A percentile compares a stretch with the other conserved stretches of the same genome.
phyloP scores from a whole-genome alignment of 441 rosid genomes.

The Populus hybrid region DNA sequence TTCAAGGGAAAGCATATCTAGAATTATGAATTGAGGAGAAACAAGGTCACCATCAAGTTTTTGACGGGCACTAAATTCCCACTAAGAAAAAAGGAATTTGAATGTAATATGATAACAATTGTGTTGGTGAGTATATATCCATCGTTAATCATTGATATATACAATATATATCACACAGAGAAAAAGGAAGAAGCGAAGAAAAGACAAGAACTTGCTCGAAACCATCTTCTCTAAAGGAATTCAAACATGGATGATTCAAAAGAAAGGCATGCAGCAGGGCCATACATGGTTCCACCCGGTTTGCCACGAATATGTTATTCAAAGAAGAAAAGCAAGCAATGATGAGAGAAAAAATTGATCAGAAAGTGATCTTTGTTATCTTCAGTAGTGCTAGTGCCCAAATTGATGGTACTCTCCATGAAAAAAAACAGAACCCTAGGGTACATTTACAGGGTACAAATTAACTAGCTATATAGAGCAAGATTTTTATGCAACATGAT shows the following conservation, averaged over 20 bases:
- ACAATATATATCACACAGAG: background rate
- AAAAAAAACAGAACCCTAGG: background rate
- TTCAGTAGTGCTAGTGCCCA: conserved; percentile 8
- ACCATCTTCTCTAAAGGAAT: background rate
- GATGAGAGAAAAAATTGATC: background rate
- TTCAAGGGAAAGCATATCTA: background rate
- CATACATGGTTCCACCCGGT: conserved; percentile 21
- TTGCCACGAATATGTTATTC: conserved; percentile 9
- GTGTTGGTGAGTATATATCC: conserved; percentile 12
- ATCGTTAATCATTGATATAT: conserved; percentile 25
- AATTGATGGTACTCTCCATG: conserved; percentile 5
- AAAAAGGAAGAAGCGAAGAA: background rate
- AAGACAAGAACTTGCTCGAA: conserved; percentile 41
- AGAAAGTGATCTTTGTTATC: conserved; percentile 21
- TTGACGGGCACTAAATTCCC: conserved; percentile 28
- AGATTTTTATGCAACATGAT: background rate
- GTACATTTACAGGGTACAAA: background rate
- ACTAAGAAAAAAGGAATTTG: conserved; percentile 12
- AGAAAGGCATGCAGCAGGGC: conserved; percentile 7
- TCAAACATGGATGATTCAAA: conserved; percentile 18
- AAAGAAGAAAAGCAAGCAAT: conserved; percentile 10
- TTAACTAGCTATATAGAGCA: background rate
- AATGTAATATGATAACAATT: background rate
- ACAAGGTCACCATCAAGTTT: conserved; percentile 24
- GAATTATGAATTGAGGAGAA: background rate